Conservation (phyloP, 805 yeast species). For the Candida xyloterini region DNA sequence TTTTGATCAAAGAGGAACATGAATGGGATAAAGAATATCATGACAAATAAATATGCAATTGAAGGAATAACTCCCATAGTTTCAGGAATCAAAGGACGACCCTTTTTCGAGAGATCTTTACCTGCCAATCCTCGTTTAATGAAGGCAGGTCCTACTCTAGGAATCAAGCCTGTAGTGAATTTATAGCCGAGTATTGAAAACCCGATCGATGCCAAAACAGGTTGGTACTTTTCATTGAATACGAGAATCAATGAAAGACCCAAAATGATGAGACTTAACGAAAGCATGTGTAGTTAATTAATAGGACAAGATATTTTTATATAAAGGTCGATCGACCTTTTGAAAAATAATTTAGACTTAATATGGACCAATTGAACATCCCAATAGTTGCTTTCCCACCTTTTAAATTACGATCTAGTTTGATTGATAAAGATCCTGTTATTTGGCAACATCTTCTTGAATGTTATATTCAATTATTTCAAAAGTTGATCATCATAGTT, state of each 20-base stretch:
- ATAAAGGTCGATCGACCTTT: conserved; percentile 4
- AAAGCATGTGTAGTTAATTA: conserved; percentile 2
- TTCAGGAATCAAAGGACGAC: conserved; percentile 79
- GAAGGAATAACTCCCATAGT: conserved; percentile 91
- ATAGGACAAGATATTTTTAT: neutral
- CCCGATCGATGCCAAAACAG: conserved; percentile 60
- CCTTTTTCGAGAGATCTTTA: conserved; percentile 73
- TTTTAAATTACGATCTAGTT: conserved; percentile 67
- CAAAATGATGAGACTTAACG: conserved; percentile 4
- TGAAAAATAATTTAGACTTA: neutral
- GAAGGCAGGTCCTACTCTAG: conserved; percentile 63
- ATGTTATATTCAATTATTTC: conserved; percentile 53
- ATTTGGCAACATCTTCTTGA: conserved; percentile 75
- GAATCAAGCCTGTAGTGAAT: conserved; percentile 60
- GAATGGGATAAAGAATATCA: conserved; percentile 86
- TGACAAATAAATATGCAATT: conserved; percentile 69
- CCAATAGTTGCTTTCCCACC: conserved; percentile 76
- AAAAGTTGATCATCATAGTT: conserved; percentile 38
- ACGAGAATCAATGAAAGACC: conserved; percentile 17
- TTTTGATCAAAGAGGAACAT: conserved; percentile 61
- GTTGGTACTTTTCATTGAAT: conserved; percentile 32
- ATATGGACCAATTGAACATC: conserved; percentile 31
- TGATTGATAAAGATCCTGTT: conserved; percentile 79
- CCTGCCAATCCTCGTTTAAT: conserved; percentile 81
- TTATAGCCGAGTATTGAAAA: conserved; percentile 66